These are phyloP conservation scores for Hymenoscyphus fructigenus DNA, from an alignment of 2,329 filamentous ascomycete species.

Conservation along the genomic window DNA sequence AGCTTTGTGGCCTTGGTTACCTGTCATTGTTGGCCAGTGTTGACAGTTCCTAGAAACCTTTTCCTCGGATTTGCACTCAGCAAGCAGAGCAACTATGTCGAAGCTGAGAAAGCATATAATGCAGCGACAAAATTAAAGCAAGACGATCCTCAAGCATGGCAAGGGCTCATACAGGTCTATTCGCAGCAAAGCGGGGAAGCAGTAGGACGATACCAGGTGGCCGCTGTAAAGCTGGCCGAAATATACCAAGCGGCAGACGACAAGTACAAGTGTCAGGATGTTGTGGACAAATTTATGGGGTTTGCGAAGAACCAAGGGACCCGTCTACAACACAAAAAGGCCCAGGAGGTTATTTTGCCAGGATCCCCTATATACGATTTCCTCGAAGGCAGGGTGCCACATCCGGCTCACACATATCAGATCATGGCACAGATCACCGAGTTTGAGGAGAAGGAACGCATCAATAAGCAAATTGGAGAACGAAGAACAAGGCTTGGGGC, in stretches of 20 bases:
- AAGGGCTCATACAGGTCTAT: slow-evolving; percentile 83
- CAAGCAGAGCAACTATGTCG: slow-evolving; percentile 68
- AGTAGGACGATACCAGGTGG: slow-evolving; percentile 71
- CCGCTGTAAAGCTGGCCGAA: slow-evolving; percentile 70
- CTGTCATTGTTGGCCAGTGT: not conserved
- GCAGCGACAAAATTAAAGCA: slow-evolving; percentile 70
- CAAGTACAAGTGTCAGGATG: slow-evolving; percentile 61
- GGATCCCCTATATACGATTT: slow-evolving; percentile 76
- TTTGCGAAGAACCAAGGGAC: slow-evolving; percentile 73
- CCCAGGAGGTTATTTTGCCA: slow-evolving; percentile 75
- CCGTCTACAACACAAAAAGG: slow-evolving; percentile 70
- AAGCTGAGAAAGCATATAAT: slow-evolving; percentile 75
- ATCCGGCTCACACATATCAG: slow-evolving; percentile 77
- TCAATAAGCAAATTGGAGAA: slow-evolving; percentile 88
- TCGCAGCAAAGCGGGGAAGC: slow-evolving; percentile 71
- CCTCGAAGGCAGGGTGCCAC: slow-evolving; percentile 79
- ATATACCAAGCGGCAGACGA: slow-evolving; percentile 69
- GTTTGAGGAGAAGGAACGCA: slow-evolving; percentile 79
- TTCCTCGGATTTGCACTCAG: slow-evolving; percentile 85
- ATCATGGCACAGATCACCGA: slow-evolving; percentile 82
- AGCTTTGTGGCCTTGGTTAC: not conserved
- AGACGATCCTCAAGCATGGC: slow-evolving; percentile 81
- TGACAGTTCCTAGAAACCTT: slow-evolving; percentile 57
- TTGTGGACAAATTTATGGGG: slow-evolving; percentile 76
- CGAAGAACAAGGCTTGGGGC: slow-evolving; percentile 85